Evolutionary conservation across 805 yeast genomes (phyloP), one percentile per base, ranked within the genome.

Genomic region (Cyberlindnera bimundalis): DNA sequence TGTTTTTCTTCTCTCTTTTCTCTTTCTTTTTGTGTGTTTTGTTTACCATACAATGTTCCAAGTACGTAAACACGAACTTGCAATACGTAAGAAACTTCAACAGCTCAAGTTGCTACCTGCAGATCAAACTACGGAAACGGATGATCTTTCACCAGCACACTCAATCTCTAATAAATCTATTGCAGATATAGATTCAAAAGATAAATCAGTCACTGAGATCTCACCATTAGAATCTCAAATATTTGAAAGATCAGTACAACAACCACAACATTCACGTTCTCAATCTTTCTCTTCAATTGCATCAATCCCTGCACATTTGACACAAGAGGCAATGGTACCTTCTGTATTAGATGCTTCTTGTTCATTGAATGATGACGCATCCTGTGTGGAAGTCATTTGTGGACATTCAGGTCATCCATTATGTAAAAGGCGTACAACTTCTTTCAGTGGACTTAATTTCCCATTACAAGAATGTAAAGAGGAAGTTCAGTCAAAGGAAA

Each of bases 341-440:
- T 39, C 45, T 14, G 48, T 40, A 8, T 18, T 48, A 13, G 52
- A 48, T 32, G 51, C 51, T 6, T 32, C 51, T 6, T 33, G 47
- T 7, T 33, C 33, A 13, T 8, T 34, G 15, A 17, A 14, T 11
- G 36, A 33, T 6, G 40, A 29, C 12, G 29, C 35, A 4, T 11
- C 27, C 10, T 24, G 35, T 24, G 36, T 40, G 6, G 44, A 43
- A 29, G 35, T 47, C 15, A 43, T 47, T 25, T 47, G 43, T 26
- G 45, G 47, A 5, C 43, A 41, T 23, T 37, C 47, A 12, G 50
- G 50, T 17, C 46, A 43, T 29, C 45, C 51, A 4, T 18, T 47
- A 31, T 32, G 40, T 40, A 37, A 23, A 19, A 39, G 48, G 23
- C 37, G 43, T 14, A 35, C 42, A 5, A 35, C 38, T 5, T 32